Base-by-base conservation (phyloP, 164 flowering plant genomes). In the Euptelea pleiosperma region DNA sequence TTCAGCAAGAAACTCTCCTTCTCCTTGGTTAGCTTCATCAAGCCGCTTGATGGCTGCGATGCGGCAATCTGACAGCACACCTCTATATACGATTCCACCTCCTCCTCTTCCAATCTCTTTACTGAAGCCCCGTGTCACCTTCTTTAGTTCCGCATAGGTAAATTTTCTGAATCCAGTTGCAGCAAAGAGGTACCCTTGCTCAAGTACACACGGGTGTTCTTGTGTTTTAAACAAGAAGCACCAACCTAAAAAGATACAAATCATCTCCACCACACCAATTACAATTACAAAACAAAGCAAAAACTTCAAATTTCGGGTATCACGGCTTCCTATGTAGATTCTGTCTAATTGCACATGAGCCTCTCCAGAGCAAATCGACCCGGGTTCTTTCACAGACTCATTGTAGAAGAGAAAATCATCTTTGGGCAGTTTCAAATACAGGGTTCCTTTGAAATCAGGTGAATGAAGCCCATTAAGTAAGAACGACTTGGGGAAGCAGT, bases 51-150 rank as follows among this genome's bases (percentile, higher is more conserved):
- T 41, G 0, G 65, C 77, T 1, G 44, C 70, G 0, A 56, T 30
- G 22, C 43, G 16, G 11, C 22, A 44, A 49, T 65, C 65, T 0
- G 15, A 3, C 24, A 73, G 11, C 15, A 10, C 22, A 0, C 65
- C 77, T 48, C 58, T 73, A 16, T 49, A 73, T 8, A 73, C 76
- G 0, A 37, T 46, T 2, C 70, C 73, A 5, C 41, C 31, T 0
- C 67, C 55, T 28, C 70, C 74, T 48, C 64, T 52, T 9, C 70
- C 74, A 1, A 70, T 37, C 31, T 57, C 74, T 39, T 57, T 37
- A 1, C 18, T 43, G 44, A 65, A 70, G n/a, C 24, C 36, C 9
- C 16, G 21, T n/a, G 74, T 49, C 11, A 70, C 74, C 52, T 40
- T 57, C 28, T 62, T 57, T 1, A 70, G 61, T 28, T 66, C 74